Evolutionary conservation across 2,329 filamentous ascomycete species (phyloP), one percentile per base, ranked within the genome.

Genomic region (Plenodomus biglobosus): DNA sequence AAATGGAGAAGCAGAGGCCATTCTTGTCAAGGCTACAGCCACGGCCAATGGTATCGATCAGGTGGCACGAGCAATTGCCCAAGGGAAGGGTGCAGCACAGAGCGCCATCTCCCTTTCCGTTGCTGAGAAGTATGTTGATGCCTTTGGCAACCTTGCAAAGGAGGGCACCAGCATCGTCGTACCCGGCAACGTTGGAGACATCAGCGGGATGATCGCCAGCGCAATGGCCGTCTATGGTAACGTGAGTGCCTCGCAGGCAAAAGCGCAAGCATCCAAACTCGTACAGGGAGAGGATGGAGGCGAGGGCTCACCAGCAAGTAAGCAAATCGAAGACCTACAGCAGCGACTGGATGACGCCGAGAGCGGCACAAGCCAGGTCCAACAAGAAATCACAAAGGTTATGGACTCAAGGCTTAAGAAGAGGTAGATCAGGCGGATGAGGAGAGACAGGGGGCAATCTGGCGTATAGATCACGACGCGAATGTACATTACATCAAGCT

Each of bases 51-150:
- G 92, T 35, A 95, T 99, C 61, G 90, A 95, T 51, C 86, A 88
- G 20, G 90, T 99, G 13, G 89, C 90, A 5, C 77, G 80, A 53
- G 81, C 85, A 37, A 95, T 97, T 53, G 78, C 81, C 16, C 77
- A 85, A 40, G 92, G 92, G 47, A 79, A 87, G 58, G 80, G 84
- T 46, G 81, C 85, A 46, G 94, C 94, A 2, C 87, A 94, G 69
- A 84, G 85, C 27, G 94, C 94, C 20, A 82, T 99, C 38, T 92
- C 89, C 65, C 75, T 99, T 53, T 89, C 82, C 13, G 90, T 99
- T 8, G 94, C 94, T 0, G 94, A 99, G 81, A 96, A 96, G 75
- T 99, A 99, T 64, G 94, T 99, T 43, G 92, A 95, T 38, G 94
- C 94, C 3, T 99, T 97, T 67, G 86, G 83, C 59, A 90, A 92